Percentiles rank a stretch among this genome's conserved stretches.
Evolutionary conservation across 148 eudicot genomes (phyloP).

Genomic region (Pharnaceum exiguum): DNA sequence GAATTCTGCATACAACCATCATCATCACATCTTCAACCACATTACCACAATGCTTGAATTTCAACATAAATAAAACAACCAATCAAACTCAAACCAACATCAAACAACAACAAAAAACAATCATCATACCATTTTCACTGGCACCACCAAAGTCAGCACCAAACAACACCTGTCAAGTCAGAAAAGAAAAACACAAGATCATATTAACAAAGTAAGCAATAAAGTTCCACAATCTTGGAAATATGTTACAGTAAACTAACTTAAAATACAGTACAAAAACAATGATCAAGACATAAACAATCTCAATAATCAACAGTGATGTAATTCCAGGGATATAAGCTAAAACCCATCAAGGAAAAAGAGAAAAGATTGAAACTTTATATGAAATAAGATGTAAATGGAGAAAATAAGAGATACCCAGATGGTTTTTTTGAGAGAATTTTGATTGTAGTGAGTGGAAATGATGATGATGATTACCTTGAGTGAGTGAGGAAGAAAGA

Average conservation of each 20-base stretch:
- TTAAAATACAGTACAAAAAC: not conserved
- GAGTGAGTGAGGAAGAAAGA: not conserved
- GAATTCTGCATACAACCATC: not conserved
- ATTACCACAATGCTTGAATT: not conserved
- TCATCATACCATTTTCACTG: slow-evolving; percentile 14
- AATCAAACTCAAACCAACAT: slow-evolving; percentile 3
- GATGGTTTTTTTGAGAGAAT: not conserved
- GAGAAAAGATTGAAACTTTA: not conserved
- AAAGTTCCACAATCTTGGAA: not conserved
- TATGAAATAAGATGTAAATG: not conserved
- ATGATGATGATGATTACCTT: not conserved
- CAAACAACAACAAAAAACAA: not conserved
- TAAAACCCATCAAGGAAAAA: not conserved
- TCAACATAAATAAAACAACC: not conserved
- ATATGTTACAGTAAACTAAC: not conserved
- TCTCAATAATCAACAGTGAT: too few relatives aligned
- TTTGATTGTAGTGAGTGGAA: not conserved
- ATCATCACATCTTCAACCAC: too few relatives aligned
- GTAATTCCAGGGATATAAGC: too few relatives aligned
- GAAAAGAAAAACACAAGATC: not conserved
- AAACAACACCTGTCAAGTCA: slow-evolving; percentile 12
- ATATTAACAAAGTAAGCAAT: not conserved
- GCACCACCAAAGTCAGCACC: slow-evolving; percentile 1
- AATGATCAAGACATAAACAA: not conserved
- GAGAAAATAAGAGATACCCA: not conserved